Conservation (phyloP, 2,329 filamentous ascomycete species). For the Neofusicoccum sp. region DNA sequence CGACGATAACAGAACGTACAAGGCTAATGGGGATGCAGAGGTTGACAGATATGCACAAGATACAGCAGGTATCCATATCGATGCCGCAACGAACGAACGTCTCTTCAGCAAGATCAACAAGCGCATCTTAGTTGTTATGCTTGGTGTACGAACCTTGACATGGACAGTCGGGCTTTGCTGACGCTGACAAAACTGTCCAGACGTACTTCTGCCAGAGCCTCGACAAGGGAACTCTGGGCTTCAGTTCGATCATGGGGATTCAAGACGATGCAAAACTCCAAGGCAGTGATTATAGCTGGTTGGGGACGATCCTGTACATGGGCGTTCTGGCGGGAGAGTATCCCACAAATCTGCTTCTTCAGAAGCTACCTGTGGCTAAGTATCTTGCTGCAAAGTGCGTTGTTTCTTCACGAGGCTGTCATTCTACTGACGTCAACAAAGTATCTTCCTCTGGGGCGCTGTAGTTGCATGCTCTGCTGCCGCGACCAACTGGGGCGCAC, state of each 20-base stretch:
- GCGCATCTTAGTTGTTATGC: slow-evolving; percentile 24
- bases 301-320: slow-evolving; percentile 56
- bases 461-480: slow-evolving; percentile 9
- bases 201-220: slow-evolving; percentile 64
- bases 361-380: slow-evolving; percentile 63
- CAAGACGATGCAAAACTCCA: slow-evolving; percentile 60
- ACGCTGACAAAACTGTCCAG: neutral
- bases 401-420: no score
- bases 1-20: neutral
- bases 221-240: slow-evolving; percentile 64
- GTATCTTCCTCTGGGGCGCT: slow-evolving; percentile 52
- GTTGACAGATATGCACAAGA: slow-evolving; percentile 4
- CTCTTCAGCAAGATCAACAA: slow-evolving; percentile 28
- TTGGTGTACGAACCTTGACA: slow-evolving; percentile 9
- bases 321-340: slow-evolving; percentile 59
- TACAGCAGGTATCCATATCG: slow-evolving; percentile 19
- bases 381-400: slow-evolving; percentile 54
- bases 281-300: slow-evolving; percentile 58
- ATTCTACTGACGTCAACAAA: neutral
- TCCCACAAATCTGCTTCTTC: slow-evolving; percentile 56
- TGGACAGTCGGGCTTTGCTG: neutral
- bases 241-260: slow-evolving; percentile 66
- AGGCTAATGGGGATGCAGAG: neutral
- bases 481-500: slow-evolving; percentile 26
- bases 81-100: slow-evolving; percentile 25